Evolutionary conservation across 495 filamentous ascomycete genomes (phyloP).

Genomic region (Barbatosphaeria neglecta): DNA sequence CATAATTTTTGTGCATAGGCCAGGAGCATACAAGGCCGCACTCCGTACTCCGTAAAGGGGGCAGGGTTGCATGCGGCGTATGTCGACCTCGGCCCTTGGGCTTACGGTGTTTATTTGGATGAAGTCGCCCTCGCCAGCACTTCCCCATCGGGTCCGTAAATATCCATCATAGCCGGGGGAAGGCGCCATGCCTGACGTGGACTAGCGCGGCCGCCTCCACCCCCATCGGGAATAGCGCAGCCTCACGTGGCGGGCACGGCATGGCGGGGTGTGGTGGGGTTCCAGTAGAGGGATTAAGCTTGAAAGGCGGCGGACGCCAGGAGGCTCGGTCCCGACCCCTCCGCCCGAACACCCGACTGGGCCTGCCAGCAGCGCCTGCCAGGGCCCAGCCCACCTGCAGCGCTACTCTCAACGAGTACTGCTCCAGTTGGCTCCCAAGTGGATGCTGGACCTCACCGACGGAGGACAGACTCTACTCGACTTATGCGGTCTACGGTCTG

Average conservation of each 20-base stretch:
- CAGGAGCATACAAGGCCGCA: too few species aligned
- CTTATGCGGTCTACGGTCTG: too few species aligned
- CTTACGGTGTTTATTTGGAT: conserved; percentile 1
- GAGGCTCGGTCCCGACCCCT: background rate
- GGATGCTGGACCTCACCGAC: too few species aligned
- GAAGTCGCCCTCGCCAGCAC: conserved; percentile 12
- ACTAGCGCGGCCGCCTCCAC: background rate
- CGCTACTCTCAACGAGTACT: too few species aligned
- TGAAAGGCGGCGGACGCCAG: too few species aligned
- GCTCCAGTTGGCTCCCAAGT: too few species aligned
- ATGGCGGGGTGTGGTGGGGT: background rate
- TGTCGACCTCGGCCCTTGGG: background rate
- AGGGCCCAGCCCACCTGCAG: too few species aligned
- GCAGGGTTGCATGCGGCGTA: background rate
- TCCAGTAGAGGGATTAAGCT: background rate
- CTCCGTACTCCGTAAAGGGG: too few species aligned
- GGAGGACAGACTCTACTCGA: too few species aligned
- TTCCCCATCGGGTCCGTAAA: conserved; percentile 19
- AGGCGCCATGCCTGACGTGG: background rate
- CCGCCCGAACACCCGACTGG: too few species aligned
- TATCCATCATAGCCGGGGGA: background rate
- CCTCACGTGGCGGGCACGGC: background rate
- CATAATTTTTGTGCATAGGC: too few species aligned
- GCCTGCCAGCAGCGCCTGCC: too few species aligned
- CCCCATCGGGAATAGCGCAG: background rate